These are phyloP conservation scores for Triticum dicoccoides DNA, from an alignment of 176 grass and related monocot genomes.

Conservation along the genomic window DNA sequence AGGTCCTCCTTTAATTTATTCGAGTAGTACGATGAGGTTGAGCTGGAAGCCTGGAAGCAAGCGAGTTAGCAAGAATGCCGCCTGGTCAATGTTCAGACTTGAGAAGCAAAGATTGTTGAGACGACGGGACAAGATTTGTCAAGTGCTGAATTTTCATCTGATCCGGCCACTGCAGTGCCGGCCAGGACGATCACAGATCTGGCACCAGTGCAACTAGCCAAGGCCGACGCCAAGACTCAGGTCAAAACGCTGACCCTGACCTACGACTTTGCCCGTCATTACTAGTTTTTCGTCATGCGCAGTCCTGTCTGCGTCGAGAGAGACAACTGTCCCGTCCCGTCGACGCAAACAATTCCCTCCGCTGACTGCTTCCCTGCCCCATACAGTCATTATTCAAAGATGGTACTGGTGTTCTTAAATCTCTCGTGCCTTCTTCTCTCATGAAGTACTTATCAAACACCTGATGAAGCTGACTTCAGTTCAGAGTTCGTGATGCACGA, in stretches of 20 bases:
- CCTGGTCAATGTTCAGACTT: neutral
- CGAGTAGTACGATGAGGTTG: neutral
- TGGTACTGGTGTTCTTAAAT: neutral
- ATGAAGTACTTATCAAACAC: neutral
- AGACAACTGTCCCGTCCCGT: neutral
- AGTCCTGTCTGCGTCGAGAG: neutral
- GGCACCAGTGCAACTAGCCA: neutral
- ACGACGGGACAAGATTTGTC: too few relatives aligned
- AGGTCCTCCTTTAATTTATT: neutral
- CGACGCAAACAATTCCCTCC: neutral
- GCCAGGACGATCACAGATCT: too few relatives aligned
- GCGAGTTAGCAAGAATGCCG: neutral
- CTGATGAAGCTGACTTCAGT: neutral
- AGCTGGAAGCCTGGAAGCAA: neutral
- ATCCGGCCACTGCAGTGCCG: neutral
- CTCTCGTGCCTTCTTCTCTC: neutral
- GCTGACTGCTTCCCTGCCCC: neutral
- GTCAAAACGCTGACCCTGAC: constrained; percentile 29
- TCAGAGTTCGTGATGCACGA: neutral
- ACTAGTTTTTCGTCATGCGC: neutral
- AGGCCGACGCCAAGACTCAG: neutral
- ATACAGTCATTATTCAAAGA: neutral
- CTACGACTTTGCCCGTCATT: neutral
- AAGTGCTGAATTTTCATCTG: neutral
- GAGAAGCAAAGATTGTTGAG: neutral